Conservation (phyloP, 495 filamentous ascomycete species). For the Gamarada debralockiae region DNA sequence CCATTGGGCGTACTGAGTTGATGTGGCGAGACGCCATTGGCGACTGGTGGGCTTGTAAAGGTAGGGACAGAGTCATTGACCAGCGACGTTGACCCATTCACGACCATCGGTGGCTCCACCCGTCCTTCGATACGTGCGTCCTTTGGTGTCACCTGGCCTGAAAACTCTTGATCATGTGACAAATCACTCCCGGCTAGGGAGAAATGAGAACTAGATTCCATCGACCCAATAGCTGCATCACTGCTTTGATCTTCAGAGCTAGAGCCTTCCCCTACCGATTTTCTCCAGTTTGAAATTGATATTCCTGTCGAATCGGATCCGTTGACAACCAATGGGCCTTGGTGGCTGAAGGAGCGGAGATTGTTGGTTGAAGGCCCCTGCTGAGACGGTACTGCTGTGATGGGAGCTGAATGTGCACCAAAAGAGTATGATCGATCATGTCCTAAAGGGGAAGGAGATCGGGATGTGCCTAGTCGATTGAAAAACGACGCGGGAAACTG, state of each 20-base stretch:
- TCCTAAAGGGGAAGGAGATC: slow-evolving; percentile 50
- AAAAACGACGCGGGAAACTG: slow-evolving; percentile 46
- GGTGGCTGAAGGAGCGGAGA: slow-evolving; percentile 17
- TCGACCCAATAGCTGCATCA: slow-evolving; percentile 15
- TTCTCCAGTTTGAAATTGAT: slow-evolving; percentile 20
- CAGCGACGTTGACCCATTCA: slow-evolving; percentile 18
- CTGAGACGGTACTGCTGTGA: slow-evolving; percentile 19
- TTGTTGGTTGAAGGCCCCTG: slow-evolving; percentile 20
- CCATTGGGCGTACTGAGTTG: slow-evolving; percentile 13
- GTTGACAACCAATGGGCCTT: slow-evolving; percentile 44
- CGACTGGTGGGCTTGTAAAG: neutral
- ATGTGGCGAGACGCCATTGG: slow-evolving; percentile 3
- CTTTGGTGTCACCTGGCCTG: slow-evolving; percentile 17
- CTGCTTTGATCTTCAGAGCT: slow-evolving; percentile 13
- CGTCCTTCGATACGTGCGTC: slow-evolving; percentile 6
- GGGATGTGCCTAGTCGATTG: slow-evolving; percentile 46
- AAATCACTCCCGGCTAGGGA: slow-evolving; percentile 16
- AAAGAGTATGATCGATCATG: slow-evolving; percentile 41
- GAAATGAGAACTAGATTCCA: slow-evolving; percentile 18
- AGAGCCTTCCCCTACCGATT: slow-evolving; percentile 14
- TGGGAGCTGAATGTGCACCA: slow-evolving; percentile 35
- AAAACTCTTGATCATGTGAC: slow-evolving; percentile 1
- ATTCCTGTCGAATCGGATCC: slow-evolving; percentile 34
- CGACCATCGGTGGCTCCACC: slow-evolving; percentile 17
- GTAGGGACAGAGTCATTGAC: slow-evolving; percentile 1